These are phyloP conservation scores for Serendipita sp. DNA, from an alignment of 768 basidiomycete genomes.

Conservation along the genomic window DNA sequence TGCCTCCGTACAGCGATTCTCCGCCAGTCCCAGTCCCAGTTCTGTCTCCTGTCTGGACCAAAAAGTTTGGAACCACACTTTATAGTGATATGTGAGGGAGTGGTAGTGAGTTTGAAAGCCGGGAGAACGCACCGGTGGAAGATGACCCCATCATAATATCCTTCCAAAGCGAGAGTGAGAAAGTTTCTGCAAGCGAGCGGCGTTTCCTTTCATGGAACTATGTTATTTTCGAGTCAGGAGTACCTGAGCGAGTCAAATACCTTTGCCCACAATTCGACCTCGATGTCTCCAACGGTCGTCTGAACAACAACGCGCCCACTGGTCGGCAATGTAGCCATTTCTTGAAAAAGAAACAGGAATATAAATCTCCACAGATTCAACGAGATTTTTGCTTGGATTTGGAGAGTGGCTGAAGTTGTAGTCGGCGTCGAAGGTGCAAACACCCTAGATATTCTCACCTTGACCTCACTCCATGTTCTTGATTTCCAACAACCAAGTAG, in stretches of 20 bases:
- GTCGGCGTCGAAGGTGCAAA: no score
- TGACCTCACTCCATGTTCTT: no score
- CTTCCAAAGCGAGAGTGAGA: constrained; percentile 76
- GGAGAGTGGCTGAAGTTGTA: no score
- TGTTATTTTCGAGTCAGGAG: no score
- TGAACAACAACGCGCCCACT: constrained; percentile 75
- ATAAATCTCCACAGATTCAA: no score
- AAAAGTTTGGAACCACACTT: constrained; percentile 78
- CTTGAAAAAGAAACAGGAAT: no score
- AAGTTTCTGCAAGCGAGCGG: constrained; percentile 91
- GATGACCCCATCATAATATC: constrained; percentile 91
- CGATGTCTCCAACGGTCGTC: constrained; percentile 71
- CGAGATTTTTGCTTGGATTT: no score
- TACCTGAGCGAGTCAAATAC: no score
- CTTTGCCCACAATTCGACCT: constrained; percentile 89
- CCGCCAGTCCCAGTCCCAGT: constrained; percentile 86
- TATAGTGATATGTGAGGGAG: not conserved
- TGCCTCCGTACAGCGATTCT: constrained; percentile 89
- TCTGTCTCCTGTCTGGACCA: constrained; percentile 88
- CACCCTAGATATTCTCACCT: no score
- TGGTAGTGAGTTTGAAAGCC: not conserved
- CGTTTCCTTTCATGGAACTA: constrained; percentile 44
- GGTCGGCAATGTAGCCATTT: constrained; percentile 71
- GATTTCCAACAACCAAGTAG: no score
- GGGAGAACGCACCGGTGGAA: constrained; percentile 60